These are phyloP conservation scores for Porcisia deanei DNA, from an alignment of 208 protist species.

Conservation along the genomic window DNA sequence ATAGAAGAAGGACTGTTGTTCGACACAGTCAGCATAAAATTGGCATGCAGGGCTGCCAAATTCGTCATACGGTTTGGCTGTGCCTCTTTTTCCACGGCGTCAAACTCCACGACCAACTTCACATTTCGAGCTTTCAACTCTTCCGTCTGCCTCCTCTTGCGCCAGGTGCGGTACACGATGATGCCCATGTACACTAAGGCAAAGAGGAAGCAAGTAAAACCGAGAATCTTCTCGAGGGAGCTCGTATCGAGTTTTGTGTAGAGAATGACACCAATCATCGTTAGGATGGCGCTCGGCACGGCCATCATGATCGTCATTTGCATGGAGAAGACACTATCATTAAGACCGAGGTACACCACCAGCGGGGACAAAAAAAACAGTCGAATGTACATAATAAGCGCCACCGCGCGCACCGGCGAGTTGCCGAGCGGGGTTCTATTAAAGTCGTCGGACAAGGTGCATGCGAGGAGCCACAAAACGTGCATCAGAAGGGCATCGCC, in stretches of 20 bases:
- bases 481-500: constrained; percentile 66
- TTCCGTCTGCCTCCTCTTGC: constrained; percentile 35
- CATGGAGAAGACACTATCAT: constrained; percentile 61
- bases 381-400: constrained; percentile 62
- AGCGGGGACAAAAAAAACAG: constrained; percentile 58
- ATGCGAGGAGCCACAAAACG: constrained; percentile 50
- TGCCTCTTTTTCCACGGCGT: constrained; percentile 45
- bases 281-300: constrained; percentile 46
- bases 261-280: constrained; percentile 48
- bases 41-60: constrained; percentile 41
- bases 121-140: constrained; percentile 39
- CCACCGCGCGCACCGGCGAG: constrained; percentile 45
- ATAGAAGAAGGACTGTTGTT: constrained; percentile 40
- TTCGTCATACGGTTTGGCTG: constrained; percentile 40
- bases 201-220: constrained; percentile 49
- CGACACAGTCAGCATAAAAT: constrained; percentile 41
- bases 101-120: constrained; percentile 41
- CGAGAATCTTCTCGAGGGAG: constrained; percentile 42
- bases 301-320: constrained; percentile 63
- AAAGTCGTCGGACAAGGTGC: constrained; percentile 31
- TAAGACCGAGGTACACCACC: constrained; percentile 44
- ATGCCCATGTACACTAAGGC: constrained; percentile 42
- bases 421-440: constrained; percentile 38
- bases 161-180: constrained; percentile 35
- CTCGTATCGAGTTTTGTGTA: constrained; percentile 29